Base-by-base conservation (phyloP, 2,329 filamentous ascomycete genomes). In the Fusarium camptoceras region DNA sequence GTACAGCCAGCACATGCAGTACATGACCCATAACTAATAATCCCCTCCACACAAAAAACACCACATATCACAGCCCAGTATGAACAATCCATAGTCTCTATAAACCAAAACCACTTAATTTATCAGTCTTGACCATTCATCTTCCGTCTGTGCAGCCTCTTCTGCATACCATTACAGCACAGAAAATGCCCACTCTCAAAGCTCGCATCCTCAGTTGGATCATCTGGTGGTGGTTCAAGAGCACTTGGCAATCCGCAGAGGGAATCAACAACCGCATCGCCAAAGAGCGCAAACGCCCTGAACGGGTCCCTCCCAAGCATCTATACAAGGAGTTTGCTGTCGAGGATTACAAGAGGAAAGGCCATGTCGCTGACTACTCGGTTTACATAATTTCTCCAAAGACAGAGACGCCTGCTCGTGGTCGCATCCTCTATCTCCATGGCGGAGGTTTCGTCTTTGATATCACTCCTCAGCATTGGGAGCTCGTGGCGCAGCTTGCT, bases 301-400 rank as follows among this genome's bases (percentile, higher is more conserved):
- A 70, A 43, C 54, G 55, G 28, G 53, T 59, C 9, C 77, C 77
- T 2, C 75, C 76, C 4, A 55, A 61, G 37, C 55, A 68, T 34
- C 63, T 79, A 15, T 68, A 74, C 64, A 71, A 61, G 30, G 49
- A 72, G 22, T 74, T 77, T 49, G 71, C 67, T 46, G 62, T 78
- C 31, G 73, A 77, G 14, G 70, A 77, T n/a, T 60, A 60, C 28
- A 56, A 65, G 56, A 63, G 72, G 14, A 60, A 60, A 16, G 63
- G 63, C 10, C 46, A 55, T 31, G 30, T 66, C 20, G 50, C 66
- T 20, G 48, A 68, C 16, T 71, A 70, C 54, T 37, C 48, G 7
- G 73, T 79, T 42, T 78, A 75, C 37, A 75, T 76, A 18, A 68
- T 79, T n/a, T 67, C 75, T 5, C 75, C 77, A 55, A 78, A 79